phyloP scores from a whole-genome alignment of 257 asterid genomes.

The Ocimum tenuiflorum region DNA sequence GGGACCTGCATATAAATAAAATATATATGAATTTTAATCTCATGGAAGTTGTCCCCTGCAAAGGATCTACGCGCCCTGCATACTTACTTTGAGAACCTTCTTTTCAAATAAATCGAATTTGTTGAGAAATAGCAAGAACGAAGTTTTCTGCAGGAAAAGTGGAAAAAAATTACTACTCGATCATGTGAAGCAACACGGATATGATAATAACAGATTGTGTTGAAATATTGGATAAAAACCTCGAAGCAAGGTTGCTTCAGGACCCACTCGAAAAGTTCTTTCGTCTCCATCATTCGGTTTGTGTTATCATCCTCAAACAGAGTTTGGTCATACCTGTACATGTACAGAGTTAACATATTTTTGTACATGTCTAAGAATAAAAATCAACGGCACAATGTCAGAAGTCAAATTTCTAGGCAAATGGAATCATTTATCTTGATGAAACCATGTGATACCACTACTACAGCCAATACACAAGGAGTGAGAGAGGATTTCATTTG shows the following conservation, averaged over 20 bases:
- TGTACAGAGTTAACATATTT: constrained; percentile 11
- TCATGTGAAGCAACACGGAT: neutral
- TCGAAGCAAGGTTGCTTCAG: constrained; percentile 95
- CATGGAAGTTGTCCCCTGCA: constrained; percentile 6
- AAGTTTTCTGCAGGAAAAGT: constrained; percentile 72
- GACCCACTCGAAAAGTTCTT: constrained; percentile 97
- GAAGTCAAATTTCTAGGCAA: constrained; percentile 6
- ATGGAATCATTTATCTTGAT: neutral
- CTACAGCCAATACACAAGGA: neutral
- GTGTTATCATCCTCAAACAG: constrained; percentile 92
- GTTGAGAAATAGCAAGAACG: constrained; percentile 96
- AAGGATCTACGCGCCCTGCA: constrained; percentile 5
- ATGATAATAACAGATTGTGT: neutral
- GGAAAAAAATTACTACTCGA: neutral
- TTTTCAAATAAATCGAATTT: constrained; percentile 93
- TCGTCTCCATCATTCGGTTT: constrained; percentile 92
- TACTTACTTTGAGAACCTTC: constrained; percentile 82
- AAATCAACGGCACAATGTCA: neutral
- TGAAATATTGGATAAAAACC: constrained; percentile 38
- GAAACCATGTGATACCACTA: neutral
- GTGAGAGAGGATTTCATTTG: neutral
- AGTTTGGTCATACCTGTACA: constrained; percentile 79
- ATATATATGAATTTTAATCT: constrained; percentile 17
- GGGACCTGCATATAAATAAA: constrained; percentile 63
- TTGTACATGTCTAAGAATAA: neutral